A percentile compares a stretch with the other conserved stretches of the same genome.
Evolutionary conservation across 148 eudicot species (phyloP).

Genomic region (Vaccinium corymbosum): DNA sequence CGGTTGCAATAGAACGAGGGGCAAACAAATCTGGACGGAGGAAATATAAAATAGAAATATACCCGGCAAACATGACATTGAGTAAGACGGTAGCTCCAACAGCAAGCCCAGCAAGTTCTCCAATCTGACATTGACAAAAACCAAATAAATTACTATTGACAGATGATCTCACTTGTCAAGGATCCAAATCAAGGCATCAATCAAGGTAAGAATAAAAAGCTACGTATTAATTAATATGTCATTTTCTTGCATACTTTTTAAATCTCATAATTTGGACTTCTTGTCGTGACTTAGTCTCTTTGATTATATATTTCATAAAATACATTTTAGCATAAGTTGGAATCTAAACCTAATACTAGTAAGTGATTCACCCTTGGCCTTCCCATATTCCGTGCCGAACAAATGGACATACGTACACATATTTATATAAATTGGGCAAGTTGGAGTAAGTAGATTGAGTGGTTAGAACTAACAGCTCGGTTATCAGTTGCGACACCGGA

Average conservation of each 20-base stretch:
- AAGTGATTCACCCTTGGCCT: not conserved
- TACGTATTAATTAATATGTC: not conserved
- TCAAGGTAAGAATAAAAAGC: not conserved
- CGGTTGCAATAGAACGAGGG: no score
- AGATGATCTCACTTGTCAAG: not conserved
- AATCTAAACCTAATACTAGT: not conserved
- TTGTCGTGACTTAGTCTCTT: not conserved
- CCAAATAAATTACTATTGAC: not conserved
- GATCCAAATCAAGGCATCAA: slow-evolving; percentile 8
- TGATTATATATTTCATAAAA: not conserved
- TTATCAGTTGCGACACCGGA: slow-evolving; percentile 50
- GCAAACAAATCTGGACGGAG: no score
- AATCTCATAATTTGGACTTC: not conserved
- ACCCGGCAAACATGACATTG: slow-evolving; percentile 56
- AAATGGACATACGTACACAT: not conserved
- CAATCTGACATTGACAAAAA: slow-evolving; percentile 34
- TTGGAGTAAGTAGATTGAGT: not conserved
- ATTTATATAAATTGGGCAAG: not conserved
- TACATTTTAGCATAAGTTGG: not conserved
- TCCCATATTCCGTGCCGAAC: not conserved
- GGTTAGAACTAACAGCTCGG: slow-evolving; percentile 38
- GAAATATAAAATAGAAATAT: not conserved
- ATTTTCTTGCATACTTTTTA: not conserved
- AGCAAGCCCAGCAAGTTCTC: slow-evolving; percentile 63
- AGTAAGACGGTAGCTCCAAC: slow-evolving; percentile 52